Evolutionary conservation across 345 rosid species (phyloP), one percentile per base, ranked within the genome.

Genomic region (Excoecaria cochinchinensis): DNA sequence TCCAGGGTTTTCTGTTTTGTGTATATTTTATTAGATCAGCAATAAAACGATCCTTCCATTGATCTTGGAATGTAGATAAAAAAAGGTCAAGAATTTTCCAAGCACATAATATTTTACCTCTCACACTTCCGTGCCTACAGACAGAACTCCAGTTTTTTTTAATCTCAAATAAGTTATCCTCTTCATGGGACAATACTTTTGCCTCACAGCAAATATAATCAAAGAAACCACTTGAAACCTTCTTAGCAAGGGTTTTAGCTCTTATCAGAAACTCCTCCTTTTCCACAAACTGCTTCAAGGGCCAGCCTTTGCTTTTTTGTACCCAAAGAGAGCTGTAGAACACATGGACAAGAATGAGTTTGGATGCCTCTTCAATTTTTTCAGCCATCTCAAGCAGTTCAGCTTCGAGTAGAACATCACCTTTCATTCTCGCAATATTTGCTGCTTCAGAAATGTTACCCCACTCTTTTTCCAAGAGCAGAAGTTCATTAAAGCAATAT

Each of bases 291-390:
- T 71, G 80, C 74, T 84, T 82, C 56, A 85, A 74, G 14, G 88
- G 88, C 89, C 91, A 88, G 13, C 88, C 91, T 16, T 55, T 67
- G 77, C 81, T 59, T 67, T 82, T 81, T 5, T 56, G 52, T 25
- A 57, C 63, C 91, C 89, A 88, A 1, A 88, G 82, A 69, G 91
- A 86, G 73, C 60, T 78, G 59, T 75, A 70, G 46, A 86, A 17
- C 19, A 88, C 79, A 75, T 63, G 77, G 72, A 75, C 73, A 2
- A 88, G 76, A 22, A 82, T 60, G 3, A 78, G 76, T 57, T 19
- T 36, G 0, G 83, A 72, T 24, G 91, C 86, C 31, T 82, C 82
- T 17, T 69, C 72, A 65, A 71, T 77, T 46, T 53, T 39, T 15
- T 77, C 74, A 0, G 79, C 83, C 74, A 78, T 85, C 22, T 74